These are phyloP conservation scores for Carex sylvatica DNA, from an alignment of 202 grass and related monocot species.

Conservation along the genomic window DNA sequence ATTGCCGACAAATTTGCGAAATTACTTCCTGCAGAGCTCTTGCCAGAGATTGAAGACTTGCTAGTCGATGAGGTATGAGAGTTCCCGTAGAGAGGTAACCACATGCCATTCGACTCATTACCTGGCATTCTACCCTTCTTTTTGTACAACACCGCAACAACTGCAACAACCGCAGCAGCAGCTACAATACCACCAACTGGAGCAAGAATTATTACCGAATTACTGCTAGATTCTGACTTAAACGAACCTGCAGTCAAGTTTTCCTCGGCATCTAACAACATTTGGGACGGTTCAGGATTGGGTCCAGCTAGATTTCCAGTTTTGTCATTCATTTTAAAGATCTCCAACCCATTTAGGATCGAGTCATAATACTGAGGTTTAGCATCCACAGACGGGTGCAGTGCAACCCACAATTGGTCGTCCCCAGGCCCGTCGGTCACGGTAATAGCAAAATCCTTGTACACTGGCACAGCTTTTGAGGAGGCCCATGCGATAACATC, in stretches of 20 bases:
- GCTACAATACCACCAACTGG: constrained; percentile 62
- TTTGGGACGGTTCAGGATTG: constrained; percentile 45
- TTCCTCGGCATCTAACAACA: constrained; percentile 48
- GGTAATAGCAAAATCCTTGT: constrained; percentile 64
- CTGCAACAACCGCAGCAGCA: constrained; percentile 37
- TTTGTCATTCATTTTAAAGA: constrained; percentile 74
- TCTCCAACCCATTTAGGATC: constrained; percentile 76
- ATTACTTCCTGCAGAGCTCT: constrained; percentile 49
- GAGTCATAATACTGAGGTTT: constrained; percentile 82
- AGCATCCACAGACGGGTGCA: constrained; percentile 60
- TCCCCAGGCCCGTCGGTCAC: constrained; percentile 43
- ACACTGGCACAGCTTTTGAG: constrained; percentile 48
- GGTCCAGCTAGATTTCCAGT: constrained; percentile 53
- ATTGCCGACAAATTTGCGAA: constrained; percentile 55
- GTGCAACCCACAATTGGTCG: constrained; percentile 62
- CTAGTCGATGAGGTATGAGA: constrained; percentile 47
- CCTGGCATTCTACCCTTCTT: constrained; percentile 32
- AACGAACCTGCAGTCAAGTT: constrained; percentile 12
- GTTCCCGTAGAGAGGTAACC: constrained; percentile 77
- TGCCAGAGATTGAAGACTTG: constrained; percentile 64
- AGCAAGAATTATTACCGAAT: constrained; percentile 38
- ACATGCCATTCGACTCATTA: constrained; percentile 45
- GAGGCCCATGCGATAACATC: constrained; percentile 66
- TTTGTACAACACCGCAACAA: constrained; percentile 51
- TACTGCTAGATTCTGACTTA: background rate